Base-by-base conservation (phyloP, 1,139 yeast species). In the Pichia sp. region DNA sequence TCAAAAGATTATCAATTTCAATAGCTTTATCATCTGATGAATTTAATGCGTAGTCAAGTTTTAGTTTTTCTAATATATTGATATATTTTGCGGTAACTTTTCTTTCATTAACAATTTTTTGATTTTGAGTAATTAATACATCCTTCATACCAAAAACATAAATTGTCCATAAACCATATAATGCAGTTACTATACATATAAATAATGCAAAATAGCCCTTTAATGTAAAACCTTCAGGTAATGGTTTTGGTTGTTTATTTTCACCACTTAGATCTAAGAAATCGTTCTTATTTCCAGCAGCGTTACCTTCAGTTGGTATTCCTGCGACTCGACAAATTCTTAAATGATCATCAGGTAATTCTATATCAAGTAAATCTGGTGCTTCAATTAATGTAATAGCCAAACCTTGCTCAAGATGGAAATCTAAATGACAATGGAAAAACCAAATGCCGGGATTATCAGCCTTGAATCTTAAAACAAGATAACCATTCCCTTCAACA, bases 381-480 rank as follows among this genome's bases (percentile, higher is more conserved):
- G 82, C 82, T 61, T 82, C 90, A 41, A 83, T 67, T 34, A 83
- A 73, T 2, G 76, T 73, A 48, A 82, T 67, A 16, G 89, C 87
- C 50, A 83, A 70, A 42, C 92, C 92, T 67, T 83, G 92, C 52
- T 77, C 80, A 63, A 83, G 74, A 65, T 83, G 92, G 83, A 87
- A 83, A 60, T 83, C 90, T 49, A 83, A 77, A 58, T 83, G 92
- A 63, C 92, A 83, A 59, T 83, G 92, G 81, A 83, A 82, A 56
- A 79, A 75, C 90, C 90, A 83, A 40, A 82, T 82, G 56, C 92
- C 92, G n/a, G 92, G 92, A 57, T 83, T 83, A 56, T 80, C 73
- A 25, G 90, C 87, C 55, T 68, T 73, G 62, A 83, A 82, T 59
- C 94, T 69, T 40, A 83, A 53, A 4, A 82, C 87, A 40, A 80